Evolutionary conservation across 208 protist genomes (phyloP).

Genomic region (Crithidia thermophila): DNA sequence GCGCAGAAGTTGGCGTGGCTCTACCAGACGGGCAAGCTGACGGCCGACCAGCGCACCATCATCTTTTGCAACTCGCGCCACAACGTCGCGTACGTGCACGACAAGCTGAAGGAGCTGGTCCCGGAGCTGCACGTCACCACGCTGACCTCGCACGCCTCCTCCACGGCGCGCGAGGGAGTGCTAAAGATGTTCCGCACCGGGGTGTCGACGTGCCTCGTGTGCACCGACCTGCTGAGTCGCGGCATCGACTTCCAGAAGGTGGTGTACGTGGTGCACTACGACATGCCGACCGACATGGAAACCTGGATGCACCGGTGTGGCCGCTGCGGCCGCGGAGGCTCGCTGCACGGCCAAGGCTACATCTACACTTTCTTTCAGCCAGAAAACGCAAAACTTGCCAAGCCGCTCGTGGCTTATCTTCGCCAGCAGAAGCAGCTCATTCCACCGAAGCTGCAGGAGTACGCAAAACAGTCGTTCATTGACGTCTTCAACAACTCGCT

Average conservation of each 20-base stretch:
- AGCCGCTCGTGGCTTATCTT: conserved; percentile 81
- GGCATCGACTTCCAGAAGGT: conserved; percentile 97
- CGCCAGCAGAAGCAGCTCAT: conserved; percentile 74
- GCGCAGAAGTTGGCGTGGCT: conserved; percentile 70
- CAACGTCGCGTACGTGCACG: conserved; percentile 81
- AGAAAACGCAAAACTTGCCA: conserved; percentile 77
- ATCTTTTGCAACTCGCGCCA: conserved; percentile 90
- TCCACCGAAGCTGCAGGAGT: conserved; percentile 84
- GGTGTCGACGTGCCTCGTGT: conserved; percentile 94
- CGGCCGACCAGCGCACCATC: conserved; percentile 62
- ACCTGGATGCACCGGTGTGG: conserved; percentile 98
- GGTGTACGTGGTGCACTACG: conserved; percentile 98
- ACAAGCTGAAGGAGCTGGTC: conserved; percentile 51
- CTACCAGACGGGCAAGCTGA: conserved; percentile 70
- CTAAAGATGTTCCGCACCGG: conserved; percentile 94
- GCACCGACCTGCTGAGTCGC: conserved; percentile 98
- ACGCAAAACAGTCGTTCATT: conserved; percentile 77
- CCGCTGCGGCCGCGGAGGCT: conserved; percentile 91
- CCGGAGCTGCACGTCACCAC: conserved; percentile 54
- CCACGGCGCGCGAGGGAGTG: conserved; percentile 52
- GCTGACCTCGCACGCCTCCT: conserved; percentile 66
- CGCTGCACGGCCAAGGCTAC: conserved; percentile 45
- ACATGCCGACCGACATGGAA: conserved; percentile 95
- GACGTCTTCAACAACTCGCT: conserved; percentile 78
- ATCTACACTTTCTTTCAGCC: conserved; percentile 89